Conservation (phyloP, 257 asterid species). For the Solanum infundibuliforme region DNA sequence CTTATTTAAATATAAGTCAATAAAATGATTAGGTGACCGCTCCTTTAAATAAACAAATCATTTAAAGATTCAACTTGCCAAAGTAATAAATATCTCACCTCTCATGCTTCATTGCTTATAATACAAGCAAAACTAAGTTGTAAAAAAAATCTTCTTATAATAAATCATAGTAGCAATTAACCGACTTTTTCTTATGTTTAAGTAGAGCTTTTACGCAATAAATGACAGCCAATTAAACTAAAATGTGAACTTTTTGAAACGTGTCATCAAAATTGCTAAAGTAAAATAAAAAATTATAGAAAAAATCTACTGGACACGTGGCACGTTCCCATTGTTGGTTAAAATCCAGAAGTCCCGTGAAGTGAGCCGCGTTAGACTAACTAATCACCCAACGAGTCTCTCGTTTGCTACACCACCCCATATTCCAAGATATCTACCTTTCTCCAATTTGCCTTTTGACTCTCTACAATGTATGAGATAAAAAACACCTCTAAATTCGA, state of each 20-base stretch:
- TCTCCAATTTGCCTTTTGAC: background rate
- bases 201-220: background rate
- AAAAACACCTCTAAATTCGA: too few relatives aligned
- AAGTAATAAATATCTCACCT: background rate
- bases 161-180: background rate
- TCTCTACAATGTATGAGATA: too few relatives aligned
- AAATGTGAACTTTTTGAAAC: background rate
- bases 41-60: background rate
- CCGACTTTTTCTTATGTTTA: background rate
- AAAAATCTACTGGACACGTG: background rate
- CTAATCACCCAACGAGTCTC: background rate
- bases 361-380: constrained; percentile 3
- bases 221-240: background rate
- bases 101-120: background rate
- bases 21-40: background rate
- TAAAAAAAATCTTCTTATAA: background rate
- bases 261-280: background rate
- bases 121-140: background rate
- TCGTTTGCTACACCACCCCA: background rate
- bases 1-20: background rate
- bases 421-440: background rate
- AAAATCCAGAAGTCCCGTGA: constrained; percentile 10
- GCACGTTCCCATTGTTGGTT: background rate
- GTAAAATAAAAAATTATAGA: background rate
- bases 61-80: background rate